phyloP scores from a whole-genome alignment of 176 grass and related monocot genomes.

The Cenchrus americanus region DNA sequence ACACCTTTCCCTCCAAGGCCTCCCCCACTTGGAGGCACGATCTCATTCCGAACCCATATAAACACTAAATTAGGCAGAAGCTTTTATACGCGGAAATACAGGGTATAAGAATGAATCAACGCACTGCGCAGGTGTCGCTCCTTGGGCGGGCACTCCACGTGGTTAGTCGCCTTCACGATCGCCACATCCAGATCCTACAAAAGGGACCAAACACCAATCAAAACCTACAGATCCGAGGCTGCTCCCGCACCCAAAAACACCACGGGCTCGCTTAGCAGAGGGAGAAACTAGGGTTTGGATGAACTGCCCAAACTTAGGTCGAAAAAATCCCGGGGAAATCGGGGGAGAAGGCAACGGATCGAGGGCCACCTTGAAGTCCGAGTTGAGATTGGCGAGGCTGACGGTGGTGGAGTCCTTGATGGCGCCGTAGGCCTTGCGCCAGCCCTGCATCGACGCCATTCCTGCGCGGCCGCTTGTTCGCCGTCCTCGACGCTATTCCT shows the following conservation, averaged over 20 bases:
- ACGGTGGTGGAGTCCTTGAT: conserved; percentile 97
- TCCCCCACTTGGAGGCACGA: conserved; percentile 40
- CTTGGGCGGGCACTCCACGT: conserved; percentile 91
- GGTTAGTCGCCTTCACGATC: conserved; percentile 98
- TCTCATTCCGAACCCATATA: conserved; percentile 35
- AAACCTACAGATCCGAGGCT: conserved; percentile 47
- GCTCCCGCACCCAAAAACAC: background rate
- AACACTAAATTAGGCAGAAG: conserved; percentile 45
- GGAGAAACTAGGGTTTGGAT: conserved; percentile 16
- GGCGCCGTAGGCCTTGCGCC: conserved; percentile 97
- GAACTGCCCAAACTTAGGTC: conserved; percentile 21
- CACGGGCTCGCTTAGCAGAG: background rate
- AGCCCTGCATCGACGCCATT: conserved; percentile 94
- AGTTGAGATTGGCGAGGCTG: conserved; percentile 90
- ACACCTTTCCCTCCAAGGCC: background rate
- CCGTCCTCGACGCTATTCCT: background rate
- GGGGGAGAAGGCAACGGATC: background rate
- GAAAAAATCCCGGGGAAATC: background rate
- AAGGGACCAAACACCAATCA: conserved; percentile 36
- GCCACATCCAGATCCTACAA: conserved; percentile 99
- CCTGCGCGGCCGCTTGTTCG: conserved; percentile 31
- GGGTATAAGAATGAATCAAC: conserved; percentile 44
- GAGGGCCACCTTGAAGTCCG: conserved; percentile 86
- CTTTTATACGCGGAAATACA: conserved; percentile 2
- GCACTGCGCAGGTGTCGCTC: conserved; percentile 95